Conservation (phyloP, 2,329 filamentous ascomycete species). For the Diaporthe velutina region DNA sequence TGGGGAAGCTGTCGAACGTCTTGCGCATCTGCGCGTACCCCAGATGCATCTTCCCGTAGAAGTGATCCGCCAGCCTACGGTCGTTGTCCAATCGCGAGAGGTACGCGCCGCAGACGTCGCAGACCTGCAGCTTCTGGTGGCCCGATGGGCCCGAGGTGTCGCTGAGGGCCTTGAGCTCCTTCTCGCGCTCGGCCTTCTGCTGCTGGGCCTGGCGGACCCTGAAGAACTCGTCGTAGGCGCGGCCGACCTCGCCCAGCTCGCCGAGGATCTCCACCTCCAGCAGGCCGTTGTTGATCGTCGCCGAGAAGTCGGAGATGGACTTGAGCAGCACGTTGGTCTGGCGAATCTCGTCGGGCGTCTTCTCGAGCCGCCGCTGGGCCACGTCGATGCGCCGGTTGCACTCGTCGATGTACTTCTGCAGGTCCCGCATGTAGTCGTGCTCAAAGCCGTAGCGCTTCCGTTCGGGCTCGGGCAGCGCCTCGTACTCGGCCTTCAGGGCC, state of each 20-base stretch:
- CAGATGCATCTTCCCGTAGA: conserved; percentile 99
- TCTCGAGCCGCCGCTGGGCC: conserved; percentile 91
- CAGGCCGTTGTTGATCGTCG: conserved; percentile 84
- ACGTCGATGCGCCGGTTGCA: conserved; percentile 95
- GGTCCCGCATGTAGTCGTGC: conserved; percentile 95
- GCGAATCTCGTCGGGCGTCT: conserved; percentile 96
- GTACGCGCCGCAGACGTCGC: conserved; percentile 98
- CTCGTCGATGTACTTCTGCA: conserved; percentile 96
- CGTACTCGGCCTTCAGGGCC: conserved; percentile 89
- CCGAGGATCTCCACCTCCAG: conserved; percentile 89
- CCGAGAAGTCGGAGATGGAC: conserved; percentile 83
- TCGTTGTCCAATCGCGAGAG: conserved; percentile 94
- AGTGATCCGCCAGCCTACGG: conserved; percentile 92
- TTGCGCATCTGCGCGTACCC: conserved; percentile 99
- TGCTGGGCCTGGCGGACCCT: conserved; percentile 84
- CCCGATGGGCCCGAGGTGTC: conserved; percentile 94
- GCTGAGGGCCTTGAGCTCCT: conserved; percentile 88
- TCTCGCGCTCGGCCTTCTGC: conserved; percentile 85
- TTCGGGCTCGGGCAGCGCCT: conserved; percentile 77
- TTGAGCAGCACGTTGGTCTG: conserved; percentile 94
- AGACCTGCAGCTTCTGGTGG: conserved; percentile 98
- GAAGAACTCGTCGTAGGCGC: conserved; percentile 89
- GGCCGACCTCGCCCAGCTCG: conserved; percentile 82
- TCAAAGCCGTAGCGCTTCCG: conserved; percentile 89
- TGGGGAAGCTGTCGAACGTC: conserved; percentile 87